Evolutionary conservation across 139 green algal species (phyloP).

Genomic region (Volvox reticuliferus): DNA sequence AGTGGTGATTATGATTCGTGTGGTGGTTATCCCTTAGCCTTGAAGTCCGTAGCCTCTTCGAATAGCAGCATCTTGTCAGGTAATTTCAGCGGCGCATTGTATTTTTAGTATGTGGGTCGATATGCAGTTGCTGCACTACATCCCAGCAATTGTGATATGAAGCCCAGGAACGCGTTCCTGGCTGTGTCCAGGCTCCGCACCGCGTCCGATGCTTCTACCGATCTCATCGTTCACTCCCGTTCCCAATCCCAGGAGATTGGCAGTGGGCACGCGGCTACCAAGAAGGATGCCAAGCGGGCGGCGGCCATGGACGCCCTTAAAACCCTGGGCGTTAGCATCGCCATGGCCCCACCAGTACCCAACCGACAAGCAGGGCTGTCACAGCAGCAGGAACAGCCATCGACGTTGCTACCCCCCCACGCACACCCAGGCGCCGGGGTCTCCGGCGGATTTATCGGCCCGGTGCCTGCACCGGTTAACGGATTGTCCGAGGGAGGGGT

Average conservation of each 20-base stretch:
- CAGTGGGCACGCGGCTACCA: background rate
- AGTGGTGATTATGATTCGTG: no score
- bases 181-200: no score
- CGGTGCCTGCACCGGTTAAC: background rate
- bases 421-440: background rate
- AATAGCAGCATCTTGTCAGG: no score
- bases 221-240: no score
- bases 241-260: constrained; percentile 9
- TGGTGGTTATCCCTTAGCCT: no score
- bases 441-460: background rate
- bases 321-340: background rate
- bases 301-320: background rate
- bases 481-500: background rate
- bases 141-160: no score
- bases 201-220: no score
- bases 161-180: no score
- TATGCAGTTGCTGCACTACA: no score
- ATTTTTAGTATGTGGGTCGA: no score
- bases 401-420: background rate
- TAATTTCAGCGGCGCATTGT: no score
- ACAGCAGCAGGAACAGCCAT: background rate
- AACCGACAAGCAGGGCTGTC: background rate
- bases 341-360: background rate
- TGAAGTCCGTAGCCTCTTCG: no score
- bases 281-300: constrained; percentile 40